Conservation (phyloP, 441 rosid genomes). For the Eutrema salsugineum region DNA sequence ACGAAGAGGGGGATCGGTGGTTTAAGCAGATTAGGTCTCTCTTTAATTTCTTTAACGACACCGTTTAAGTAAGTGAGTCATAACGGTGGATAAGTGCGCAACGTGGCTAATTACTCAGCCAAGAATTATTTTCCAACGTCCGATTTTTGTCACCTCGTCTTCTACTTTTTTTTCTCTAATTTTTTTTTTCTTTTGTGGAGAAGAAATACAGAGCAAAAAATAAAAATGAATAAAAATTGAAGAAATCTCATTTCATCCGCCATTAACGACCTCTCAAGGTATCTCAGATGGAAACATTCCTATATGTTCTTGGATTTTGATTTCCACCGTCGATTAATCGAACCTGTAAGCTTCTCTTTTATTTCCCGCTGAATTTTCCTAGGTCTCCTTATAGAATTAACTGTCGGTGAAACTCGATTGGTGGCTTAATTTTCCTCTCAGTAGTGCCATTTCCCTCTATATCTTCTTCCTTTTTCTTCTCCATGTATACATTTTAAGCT, state of each 20-base stretch:
- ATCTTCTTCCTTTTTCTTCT: background rate
- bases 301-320: background rate
- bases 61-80: background rate
- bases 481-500: background rate
- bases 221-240: background rate
- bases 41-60: background rate
- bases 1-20: background rate
- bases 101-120: slow-evolving; percentile 23
- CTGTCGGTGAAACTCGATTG: slow-evolving; percentile 2
- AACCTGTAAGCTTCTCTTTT: background rate
- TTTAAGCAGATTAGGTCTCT: background rate
- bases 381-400: background rate
- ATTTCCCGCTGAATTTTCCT: background rate
- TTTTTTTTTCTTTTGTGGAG: background rate
- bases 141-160: slow-evolving; percentile 15
- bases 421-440: background rate
- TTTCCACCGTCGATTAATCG: background rate
- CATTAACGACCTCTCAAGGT: slow-evolving; percentile 29
- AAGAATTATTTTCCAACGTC: slow-evolving; percentile 24
- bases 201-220: background rate
- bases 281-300: background rate
- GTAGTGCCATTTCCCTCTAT: background rate
- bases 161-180: too few relatives aligned
- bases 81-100: slow-evolving; percentile 21
- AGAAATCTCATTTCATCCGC: slow-evolving; percentile 21